phyloP scores from a whole-genome alignment of 139 green algal genomes.

The Auxenochlorella protothecoides region DNA sequence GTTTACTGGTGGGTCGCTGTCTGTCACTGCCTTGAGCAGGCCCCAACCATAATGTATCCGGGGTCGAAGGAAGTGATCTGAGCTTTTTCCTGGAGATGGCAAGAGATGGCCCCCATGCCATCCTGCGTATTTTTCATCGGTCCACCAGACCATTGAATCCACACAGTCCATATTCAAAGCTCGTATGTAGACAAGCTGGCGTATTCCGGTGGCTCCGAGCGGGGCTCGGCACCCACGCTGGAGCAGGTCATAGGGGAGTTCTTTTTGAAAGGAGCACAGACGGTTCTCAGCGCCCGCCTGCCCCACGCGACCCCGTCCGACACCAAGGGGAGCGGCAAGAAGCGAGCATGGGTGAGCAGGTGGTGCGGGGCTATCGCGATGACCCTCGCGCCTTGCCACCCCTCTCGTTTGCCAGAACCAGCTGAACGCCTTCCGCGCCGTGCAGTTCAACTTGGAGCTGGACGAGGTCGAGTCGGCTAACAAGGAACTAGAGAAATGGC shows the following conservation, averaged over 20 bases:
- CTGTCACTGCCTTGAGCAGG: too few species aligned
- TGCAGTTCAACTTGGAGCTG: constrained; percentile 54
- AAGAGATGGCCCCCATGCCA: too few species aligned
- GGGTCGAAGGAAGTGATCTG: too few species aligned
- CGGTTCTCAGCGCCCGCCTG: too few species aligned
- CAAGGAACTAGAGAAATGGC: constrained; percentile 30
- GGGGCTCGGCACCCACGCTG: background rate
- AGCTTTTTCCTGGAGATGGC: too few species aligned
- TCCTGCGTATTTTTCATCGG: background rate
- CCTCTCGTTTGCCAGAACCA: background rate
- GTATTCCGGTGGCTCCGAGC: background rate
- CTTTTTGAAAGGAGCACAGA: background rate
- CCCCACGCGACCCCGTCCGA: too few species aligned
- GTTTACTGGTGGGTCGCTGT: too few species aligned
- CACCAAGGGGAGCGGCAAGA: too few species aligned
- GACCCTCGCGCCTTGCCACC: background rate
- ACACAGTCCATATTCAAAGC: background rate
- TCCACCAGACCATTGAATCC: background rate
- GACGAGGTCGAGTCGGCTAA: constrained; percentile 31
- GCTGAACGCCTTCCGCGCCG: background rate
- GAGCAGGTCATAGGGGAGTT: background rate
- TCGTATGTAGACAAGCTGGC: background rate
- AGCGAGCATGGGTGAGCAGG: background rate
- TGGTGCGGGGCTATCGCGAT: background rate
- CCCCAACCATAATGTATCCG: too few species aligned